Base-by-base conservation (phyloP, 305 asterid genomes). In the Fraxinus angustifolia region DNA sequence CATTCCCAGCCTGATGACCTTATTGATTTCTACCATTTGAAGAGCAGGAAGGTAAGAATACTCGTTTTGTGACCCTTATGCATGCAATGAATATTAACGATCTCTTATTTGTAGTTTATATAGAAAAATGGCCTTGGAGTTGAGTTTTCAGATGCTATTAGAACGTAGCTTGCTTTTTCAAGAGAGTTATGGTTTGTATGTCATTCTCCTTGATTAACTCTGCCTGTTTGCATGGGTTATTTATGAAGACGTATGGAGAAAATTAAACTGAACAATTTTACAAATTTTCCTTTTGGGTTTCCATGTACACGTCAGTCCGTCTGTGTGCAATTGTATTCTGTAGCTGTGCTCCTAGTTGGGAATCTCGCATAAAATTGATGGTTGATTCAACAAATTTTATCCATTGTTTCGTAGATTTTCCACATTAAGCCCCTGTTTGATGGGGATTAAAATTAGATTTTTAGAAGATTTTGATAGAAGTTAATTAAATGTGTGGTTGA, bases 1-100 rank as follows among this genome's bases (percentile, higher is more conserved):
- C 84, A 85, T 82, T 82, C 89, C 28, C 92, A 89, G 73, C 92
- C 92, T 21, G 92, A 89, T 83, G 92, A 89, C 77, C 92, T 89
- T 23, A 89, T 89, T 79, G 90, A 89, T 75, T 89, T 89, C 84
- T 89, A 89, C 81, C 92, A 89, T 83, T 83, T 89, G 84, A 89
- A 89, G 87, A 89, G 89, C 79, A 85, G 92, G 83, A 87, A 84
- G 88, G 92, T 89, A 87, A 81, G 81, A 74, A 58, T 65, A 75
- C 40, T 79, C 26, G 28, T 34, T 82, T 60, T 3, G 8, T 83
- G 79, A 78, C 42, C 36, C 58, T 40, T 70, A 17, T 77, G 34
- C 8, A 23, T 65, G 74, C 10, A 5, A 68, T 30, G 74, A 68
- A 14, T 60, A 60, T 23, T 60, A 6, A 19, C 8, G 31, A 60